Percentiles rank a stretch among this genome's conserved stretches.
Conservation (phyloP, 1,139 yeast species). For the Taphrina deformans region DNA sequence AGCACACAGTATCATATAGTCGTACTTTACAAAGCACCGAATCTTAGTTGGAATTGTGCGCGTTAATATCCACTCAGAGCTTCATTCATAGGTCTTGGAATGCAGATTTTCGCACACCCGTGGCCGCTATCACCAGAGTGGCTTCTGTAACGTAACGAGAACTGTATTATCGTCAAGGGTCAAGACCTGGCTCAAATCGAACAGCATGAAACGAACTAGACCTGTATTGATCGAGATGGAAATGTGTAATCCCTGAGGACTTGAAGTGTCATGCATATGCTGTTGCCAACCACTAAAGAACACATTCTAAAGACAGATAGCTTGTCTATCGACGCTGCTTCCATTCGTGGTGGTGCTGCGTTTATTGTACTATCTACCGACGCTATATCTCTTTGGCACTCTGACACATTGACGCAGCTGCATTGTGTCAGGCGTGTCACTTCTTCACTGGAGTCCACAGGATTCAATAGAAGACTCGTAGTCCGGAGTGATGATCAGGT, state of each 20-base stretch:
- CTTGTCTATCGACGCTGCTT: neutral
- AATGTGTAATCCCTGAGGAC: neutral
- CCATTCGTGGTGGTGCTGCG: conserved; percentile 13
- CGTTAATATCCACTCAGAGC: too few relatives aligned
- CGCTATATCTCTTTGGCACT: conserved; percentile 17
- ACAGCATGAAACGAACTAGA: too few relatives aligned
- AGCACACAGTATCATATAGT: too few relatives aligned
- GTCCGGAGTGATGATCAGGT: conserved; percentile 3
- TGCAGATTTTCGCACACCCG: too few relatives aligned
- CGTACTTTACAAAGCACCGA: too few relatives aligned
- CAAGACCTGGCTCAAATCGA: too few relatives aligned
- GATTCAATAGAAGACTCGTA: conserved; percentile 14
- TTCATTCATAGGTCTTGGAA: too few relatives aligned
- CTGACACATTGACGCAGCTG: conserved; percentile 13
- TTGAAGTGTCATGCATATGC: conserved; percentile 5
- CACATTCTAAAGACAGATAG: conserved; percentile 1
- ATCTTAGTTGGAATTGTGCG: too few relatives aligned
- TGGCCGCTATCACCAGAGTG: too few relatives aligned
- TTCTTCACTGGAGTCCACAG: conserved; percentile 12
- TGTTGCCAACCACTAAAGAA: neutral
- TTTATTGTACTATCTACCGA: conserved; percentile 16
- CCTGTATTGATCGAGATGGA: too few relatives aligned
- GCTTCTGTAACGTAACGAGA: too few relatives aligned
- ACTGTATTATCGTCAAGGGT: too few relatives aligned
- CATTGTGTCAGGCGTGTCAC: conserved; percentile 14